Evolutionary conservation across 2,329 filamentous ascomycete genomes (phyloP), one percentile per base, ranked within the genome.

Genomic region (Amylocarpus encephaloides): DNA sequence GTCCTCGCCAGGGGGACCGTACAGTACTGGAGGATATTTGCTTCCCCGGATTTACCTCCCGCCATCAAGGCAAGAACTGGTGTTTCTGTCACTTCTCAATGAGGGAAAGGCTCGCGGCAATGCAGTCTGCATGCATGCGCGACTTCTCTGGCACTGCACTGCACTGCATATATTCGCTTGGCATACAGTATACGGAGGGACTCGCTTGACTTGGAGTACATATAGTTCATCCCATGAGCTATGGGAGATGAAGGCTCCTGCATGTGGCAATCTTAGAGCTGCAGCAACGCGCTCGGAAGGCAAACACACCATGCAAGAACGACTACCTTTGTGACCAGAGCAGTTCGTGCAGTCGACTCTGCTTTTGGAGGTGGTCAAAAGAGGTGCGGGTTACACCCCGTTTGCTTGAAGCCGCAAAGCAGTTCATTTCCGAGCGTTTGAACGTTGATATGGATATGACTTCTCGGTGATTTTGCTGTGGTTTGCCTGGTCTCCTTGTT

Each of bases 201-300:
- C 34, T 36, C 34, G 34, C 34, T 36, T 36, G 15, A 36, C 34
- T 13, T 40, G 16, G 18, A 5, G 16, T 16, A 40, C 10, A 11
- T 40, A 36, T 45, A 19, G 46, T 42, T 48, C 38, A 42, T 48
- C 46, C 46, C 30, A 42, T 42, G 15, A 48, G n/a, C 43, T 45
- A 11, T 19, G n/a, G 9, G 30, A 9, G 16, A 6, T 13, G n/a
- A 11, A 30, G 19, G 43, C 29, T 16, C 30, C 29, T 45, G 43
- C 43, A 45, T 34, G 16, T n/a, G 3, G 43, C 15, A 45, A 45
- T 45, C 34, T 45, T 19, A 16, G 32, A 6, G 32, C 29, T 45
- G 43, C 43, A 45, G 29, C 9, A 34, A 19, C 16, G 15, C 16
- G 30, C 15, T 9, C 16, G 1, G 6, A 15, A 15, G 22, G 22